These are phyloP conservation scores for Catharanthus roseus DNA, from an alignment of 257 asterid genomes.

Conservation along the genomic window DNA sequence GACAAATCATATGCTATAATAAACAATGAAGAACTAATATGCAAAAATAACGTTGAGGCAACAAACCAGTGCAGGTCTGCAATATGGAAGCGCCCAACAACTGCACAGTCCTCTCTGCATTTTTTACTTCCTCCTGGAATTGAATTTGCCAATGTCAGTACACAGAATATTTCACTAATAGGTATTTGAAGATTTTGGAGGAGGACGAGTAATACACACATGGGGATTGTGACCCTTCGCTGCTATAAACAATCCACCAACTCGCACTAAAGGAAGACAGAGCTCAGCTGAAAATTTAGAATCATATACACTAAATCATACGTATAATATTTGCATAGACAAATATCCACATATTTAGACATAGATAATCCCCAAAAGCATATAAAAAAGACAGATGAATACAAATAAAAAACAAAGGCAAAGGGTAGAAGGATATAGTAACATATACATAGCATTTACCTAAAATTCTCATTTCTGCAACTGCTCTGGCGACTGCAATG, in stretches of 20 bases:
- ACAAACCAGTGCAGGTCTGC: slow-evolving; percentile 63
- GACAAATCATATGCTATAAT: neutral
- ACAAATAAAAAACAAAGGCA: slow-evolving; percentile 2
- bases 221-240: slow-evolving; percentile 95
- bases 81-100: slow-evolving; percentile 82
- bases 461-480: slow-evolving; percentile 87
- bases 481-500: slow-evolving; percentile 92
- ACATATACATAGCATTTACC: slow-evolving; percentile 33
- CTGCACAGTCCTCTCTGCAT: slow-evolving; percentile 72
- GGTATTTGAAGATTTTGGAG: neutral
- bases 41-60: slow-evolving; percentile 4
- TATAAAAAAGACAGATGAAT: neutral
- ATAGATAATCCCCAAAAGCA: neutral
- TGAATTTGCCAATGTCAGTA: neutral
- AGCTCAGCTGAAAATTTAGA: slow-evolving; percentile 66
- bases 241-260: slow-evolving; percentile 87
- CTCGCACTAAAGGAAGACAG: slow-evolving; percentile 87
- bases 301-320: slow-evolving; percentile 16
- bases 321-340: neutral
- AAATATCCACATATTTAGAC: neutral
- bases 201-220: slow-evolving; percentile 26
- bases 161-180: too few species aligned
- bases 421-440: neutral
- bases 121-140: slow-evolving; percentile 72
- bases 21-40: neutral